Conservation (phyloP, 2,329 filamentous ascomycete species). For the Pestalotiopsis sp. region DNA sequence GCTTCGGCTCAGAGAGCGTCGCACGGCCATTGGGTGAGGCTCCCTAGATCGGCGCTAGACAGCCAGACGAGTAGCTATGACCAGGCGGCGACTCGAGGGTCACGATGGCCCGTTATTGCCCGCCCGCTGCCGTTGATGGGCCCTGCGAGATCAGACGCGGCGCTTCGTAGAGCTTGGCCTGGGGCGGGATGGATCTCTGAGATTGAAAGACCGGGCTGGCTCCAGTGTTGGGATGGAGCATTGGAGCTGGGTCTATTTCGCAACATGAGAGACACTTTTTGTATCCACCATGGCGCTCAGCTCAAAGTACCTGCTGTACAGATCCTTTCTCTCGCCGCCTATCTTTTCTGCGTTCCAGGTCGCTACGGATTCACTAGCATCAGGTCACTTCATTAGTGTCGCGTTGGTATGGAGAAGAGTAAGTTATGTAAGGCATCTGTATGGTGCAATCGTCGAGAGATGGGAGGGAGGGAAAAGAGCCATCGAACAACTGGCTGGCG, state of each 20-base stretch:
- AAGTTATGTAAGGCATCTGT: too few species aligned
- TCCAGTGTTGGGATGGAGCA: neutral
- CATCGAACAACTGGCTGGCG: neutral
- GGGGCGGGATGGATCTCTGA: slow-evolving; percentile 2
- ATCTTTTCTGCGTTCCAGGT: neutral
- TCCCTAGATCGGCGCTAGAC: slow-evolving; percentile 16
- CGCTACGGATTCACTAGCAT: neutral
- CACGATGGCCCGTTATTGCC: slow-evolving; percentile 13
- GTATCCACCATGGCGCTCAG: neutral
- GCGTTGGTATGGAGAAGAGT: neutral
- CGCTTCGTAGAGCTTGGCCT: slow-evolving; percentile 5
- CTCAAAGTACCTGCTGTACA: neutral
- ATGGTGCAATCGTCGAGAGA: too few species aligned
- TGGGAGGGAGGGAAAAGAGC: neutral
- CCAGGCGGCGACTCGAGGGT: slow-evolving; percentile 15
- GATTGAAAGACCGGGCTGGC: neutral
- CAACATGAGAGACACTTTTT: neutral
- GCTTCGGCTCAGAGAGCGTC: neutral
- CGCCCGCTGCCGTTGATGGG: slow-evolving; percentile 8
- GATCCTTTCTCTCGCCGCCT: neutral
- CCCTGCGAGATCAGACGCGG: slow-evolving; percentile 8
- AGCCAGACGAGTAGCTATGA: slow-evolving; percentile 12
- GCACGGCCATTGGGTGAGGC: neutral
- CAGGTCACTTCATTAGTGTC: neutral
- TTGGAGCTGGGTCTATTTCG: neutral